A percentile compares a stretch with the other conserved stretches of the same genome.
Conservation (phyloP, 1,139 yeast genomes). For the Candida tunisiensis region DNA sequence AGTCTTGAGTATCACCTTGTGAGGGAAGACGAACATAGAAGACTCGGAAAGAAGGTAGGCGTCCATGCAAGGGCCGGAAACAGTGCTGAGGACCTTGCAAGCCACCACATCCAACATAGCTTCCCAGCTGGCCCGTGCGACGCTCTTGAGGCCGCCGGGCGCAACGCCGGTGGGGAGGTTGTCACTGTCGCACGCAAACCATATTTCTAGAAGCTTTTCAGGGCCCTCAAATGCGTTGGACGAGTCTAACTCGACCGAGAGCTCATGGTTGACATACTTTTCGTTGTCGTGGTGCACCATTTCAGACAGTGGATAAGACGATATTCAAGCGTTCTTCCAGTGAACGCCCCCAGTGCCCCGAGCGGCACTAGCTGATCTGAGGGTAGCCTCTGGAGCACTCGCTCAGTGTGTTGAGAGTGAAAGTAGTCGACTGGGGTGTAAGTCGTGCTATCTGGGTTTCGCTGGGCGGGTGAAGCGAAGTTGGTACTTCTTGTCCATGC, state of each 20-base stretch:
- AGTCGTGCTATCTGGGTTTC: no score
- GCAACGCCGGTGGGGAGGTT: background rate
- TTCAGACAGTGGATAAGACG: no score
- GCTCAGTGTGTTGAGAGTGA: no score
- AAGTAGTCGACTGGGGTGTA: no score
- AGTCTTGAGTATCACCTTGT: constrained; percentile 75
- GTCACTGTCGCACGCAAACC: constrained; percentile 37
- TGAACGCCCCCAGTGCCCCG: no score
- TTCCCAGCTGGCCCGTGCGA: constrained; percentile 57
- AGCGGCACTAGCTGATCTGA: no score
- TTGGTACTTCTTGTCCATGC: no score
- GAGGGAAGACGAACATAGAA: constrained; percentile 76
- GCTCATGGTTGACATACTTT: constrained; percentile 37
- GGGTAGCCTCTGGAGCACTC: no score
- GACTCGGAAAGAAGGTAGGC: constrained; percentile 84
- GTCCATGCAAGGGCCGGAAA: constrained; percentile 49
- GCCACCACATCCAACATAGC: constrained; percentile 62
- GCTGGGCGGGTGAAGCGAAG: no score
- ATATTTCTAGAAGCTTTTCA: constrained; percentile 78
- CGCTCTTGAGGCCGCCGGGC: constrained; percentile 33
- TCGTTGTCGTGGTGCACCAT: constrained; percentile 1
- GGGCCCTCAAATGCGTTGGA: constrained; percentile 95
- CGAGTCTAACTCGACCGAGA: constrained; percentile 71
- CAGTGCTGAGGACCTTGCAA: constrained; percentile 77
- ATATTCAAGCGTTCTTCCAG: no score